Conservation (phyloP, 2,329 filamentous ascomycete species). For the Arthrobotrys iridis region DNA sequence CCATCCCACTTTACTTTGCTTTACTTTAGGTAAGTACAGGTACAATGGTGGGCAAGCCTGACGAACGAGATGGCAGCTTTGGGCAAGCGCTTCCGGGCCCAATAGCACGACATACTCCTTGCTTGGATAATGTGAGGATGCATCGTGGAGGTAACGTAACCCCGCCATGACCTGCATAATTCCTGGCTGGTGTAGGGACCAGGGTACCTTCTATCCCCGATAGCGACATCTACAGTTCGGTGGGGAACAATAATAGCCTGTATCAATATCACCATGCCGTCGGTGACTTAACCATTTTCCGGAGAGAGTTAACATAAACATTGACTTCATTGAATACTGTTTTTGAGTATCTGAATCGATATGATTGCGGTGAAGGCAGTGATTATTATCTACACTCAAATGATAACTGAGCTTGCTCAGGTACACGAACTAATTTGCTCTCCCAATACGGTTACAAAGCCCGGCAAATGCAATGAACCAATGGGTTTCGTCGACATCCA, state of each 20-base stretch:
- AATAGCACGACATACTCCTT: constrained; percentile 23
- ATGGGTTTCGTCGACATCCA: constrained; percentile 2
- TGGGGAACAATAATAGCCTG: not conserved
- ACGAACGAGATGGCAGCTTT: constrained; percentile 7
- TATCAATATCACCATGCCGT: not conserved
- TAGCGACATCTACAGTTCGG: constrained; percentile 16
- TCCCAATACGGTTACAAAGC: not conserved
- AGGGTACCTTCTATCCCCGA: constrained; percentile 17
- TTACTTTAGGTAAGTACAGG: no score
- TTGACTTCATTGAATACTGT: no score
- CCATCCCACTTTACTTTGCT: constrained; percentile 1
- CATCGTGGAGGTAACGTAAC: constrained; percentile 31
- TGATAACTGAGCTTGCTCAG: no score
- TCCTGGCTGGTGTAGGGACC: constrained; percentile 39
- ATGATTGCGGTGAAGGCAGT: no score
- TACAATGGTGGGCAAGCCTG: not conserved
- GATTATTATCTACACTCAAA: no score
- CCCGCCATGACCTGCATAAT: constrained; percentile 50
- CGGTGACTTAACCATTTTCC: no score
- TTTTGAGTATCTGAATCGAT: no score
- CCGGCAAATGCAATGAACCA: not conserved
- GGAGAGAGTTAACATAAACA: no score
- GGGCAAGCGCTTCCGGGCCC: constrained; percentile 30
- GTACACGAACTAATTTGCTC: not conserved
- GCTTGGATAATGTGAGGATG: constrained; percentile 8